Evolutionary conservation across 2,329 filamentous ascomycete genomes (phyloP).

Genomic region (Pseudogymnoascus sp.): DNA sequence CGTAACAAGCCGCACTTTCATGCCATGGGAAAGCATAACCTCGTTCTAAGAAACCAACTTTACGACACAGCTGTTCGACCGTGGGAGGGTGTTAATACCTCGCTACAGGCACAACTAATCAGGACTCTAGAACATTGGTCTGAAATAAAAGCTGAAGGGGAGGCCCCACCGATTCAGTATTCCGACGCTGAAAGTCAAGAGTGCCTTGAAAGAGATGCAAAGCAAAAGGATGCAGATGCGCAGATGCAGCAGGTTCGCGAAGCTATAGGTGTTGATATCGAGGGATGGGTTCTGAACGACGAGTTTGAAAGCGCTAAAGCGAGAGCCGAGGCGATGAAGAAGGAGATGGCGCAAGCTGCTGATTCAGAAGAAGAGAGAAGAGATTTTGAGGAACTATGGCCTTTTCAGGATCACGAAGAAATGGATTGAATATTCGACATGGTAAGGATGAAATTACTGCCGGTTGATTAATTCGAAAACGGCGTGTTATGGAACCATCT

Average conservation of each 20-base stretch:
- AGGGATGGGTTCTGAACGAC: constrained; percentile 16
- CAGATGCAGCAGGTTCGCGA: constrained; percentile 17
- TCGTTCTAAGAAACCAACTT: constrained; percentile 17
- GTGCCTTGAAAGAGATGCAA: constrained; percentile 16
- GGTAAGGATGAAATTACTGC: neutral
- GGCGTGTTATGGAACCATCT: neutral
- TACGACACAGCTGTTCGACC: constrained; percentile 16
- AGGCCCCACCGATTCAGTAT: constrained; percentile 14
- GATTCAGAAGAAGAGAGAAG: constrained; percentile 16
- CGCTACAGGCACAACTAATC: constrained; percentile 18
- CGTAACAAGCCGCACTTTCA: constrained; percentile 17
- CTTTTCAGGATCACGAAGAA: constrained; percentile 18
- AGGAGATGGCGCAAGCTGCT: constrained; percentile 15
- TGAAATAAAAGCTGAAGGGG: constrained; percentile 15
- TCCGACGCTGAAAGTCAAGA: constrained; percentile 15
- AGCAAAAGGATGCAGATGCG: constrained; percentile 17
- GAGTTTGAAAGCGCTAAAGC: constrained; percentile 16
- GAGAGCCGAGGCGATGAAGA: constrained; percentile 15
- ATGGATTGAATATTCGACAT: constrained; percentile 14
- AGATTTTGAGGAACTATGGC: constrained; percentile 16
- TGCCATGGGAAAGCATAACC: constrained; percentile 15
- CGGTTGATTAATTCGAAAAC: neutral
- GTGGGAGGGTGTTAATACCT: constrained; percentile 20
- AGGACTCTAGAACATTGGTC: constrained; percentile 15
- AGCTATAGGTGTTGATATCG: constrained; percentile 17